phyloP scores from a whole-genome alignment of 352 stramenopile species.

The Phytophthora crassamura region DNA sequence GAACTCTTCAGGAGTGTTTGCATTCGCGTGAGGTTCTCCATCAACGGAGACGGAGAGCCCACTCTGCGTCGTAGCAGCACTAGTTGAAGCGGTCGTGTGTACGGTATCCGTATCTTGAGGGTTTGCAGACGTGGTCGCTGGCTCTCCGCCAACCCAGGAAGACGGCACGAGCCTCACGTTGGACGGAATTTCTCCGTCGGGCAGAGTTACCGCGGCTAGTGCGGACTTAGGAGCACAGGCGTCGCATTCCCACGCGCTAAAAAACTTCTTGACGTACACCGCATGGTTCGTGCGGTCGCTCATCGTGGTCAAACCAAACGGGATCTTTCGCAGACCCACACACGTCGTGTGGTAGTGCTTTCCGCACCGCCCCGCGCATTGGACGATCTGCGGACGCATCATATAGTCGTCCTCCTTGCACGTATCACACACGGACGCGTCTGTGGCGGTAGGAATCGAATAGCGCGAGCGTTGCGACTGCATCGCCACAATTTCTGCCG shows the following conservation, averaged over 20 bases:
- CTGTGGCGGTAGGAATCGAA: constrained; percentile 39
- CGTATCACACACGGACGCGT: constrained; percentile 49
- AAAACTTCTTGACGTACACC: constrained; percentile 88
- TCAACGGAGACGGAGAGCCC: constrained; percentile 9
- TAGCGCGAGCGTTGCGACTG: constrained; percentile 70
- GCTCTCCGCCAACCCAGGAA: constrained; percentile 41
- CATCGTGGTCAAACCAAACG: constrained; percentile 83
- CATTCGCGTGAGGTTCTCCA: constrained; percentile 9
- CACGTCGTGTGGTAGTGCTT: constrained; percentile 80
- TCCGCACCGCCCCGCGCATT: constrained; percentile 55
- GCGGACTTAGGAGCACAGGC: constrained; percentile 41
- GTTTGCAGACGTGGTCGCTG: constrained; percentile 20
- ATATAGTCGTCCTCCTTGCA: constrained; percentile 89
- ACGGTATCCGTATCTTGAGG: constrained; percentile 31
- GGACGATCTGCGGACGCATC: constrained; percentile 78
- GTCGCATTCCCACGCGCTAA: constrained; percentile 79
- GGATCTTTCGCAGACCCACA: constrained; percentile 79
- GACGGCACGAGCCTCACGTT: constrained; percentile 62
- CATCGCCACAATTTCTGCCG: constrained; percentile 75
- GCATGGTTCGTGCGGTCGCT: constrained; percentile 83
- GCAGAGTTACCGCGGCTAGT: background rate
- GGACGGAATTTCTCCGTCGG: constrained; percentile 34
- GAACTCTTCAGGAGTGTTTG: constrained; percentile 42
- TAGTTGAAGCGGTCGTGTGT: background rate
- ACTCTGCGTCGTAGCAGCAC: background rate